phyloP scores from a whole-genome alignment of 106 monocot genomes.

The Ottelia alismoides region DNA sequence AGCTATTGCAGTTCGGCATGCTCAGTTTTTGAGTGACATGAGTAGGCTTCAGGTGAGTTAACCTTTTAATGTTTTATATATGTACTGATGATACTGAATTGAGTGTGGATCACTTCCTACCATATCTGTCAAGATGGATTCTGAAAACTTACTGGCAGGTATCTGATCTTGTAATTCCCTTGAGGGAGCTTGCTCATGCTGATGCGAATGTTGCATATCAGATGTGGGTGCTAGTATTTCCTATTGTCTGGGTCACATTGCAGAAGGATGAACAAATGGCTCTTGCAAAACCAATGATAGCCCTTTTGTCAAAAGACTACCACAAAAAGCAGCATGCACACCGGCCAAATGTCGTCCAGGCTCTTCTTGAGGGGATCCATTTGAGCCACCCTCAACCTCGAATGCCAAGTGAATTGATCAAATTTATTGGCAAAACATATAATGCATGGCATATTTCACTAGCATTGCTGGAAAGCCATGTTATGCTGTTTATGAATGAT shows the following conservation, averaged over 20 bases:
- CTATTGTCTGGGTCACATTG: conserved; percentile 98
- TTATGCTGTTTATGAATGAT: conserved; percentile 90
- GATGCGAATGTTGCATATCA: conserved; percentile 97
- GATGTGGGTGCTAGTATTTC: conserved; percentile 96
- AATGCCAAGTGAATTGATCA: conserved; percentile 98
- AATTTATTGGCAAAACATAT: conserved; percentile 95
- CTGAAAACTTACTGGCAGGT: conserved; percentile 32
- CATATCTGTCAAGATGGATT: too few relatives aligned
- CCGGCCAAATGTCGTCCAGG: conserved; percentile 97
- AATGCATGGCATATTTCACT: conserved; percentile 96
- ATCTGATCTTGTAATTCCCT: conserved; percentile 65
- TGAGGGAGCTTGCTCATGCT: conserved; percentile 79
- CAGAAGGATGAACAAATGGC: conserved; percentile 86
- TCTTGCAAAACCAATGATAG: conserved; percentile 89
- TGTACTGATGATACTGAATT: too few relatives aligned
- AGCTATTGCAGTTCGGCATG: conserved; percentile 41
- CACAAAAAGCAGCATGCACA: conserved; percentile 87
- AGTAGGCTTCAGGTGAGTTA: conserved; percentile 67
- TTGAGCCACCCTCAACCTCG: conserved; percentile 97
- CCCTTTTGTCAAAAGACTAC: conserved; percentile 90
- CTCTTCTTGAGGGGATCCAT: conserved; percentile 97
- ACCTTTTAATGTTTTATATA: too few relatives aligned
- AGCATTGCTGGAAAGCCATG: conserved; percentile 88
- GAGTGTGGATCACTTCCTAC: too few relatives aligned
- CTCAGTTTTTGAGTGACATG: conserved; percentile 84